Conservation (phyloP, 2,329 filamentous ascomycete genomes). For the Purpureocillium lavendulum region DNA sequence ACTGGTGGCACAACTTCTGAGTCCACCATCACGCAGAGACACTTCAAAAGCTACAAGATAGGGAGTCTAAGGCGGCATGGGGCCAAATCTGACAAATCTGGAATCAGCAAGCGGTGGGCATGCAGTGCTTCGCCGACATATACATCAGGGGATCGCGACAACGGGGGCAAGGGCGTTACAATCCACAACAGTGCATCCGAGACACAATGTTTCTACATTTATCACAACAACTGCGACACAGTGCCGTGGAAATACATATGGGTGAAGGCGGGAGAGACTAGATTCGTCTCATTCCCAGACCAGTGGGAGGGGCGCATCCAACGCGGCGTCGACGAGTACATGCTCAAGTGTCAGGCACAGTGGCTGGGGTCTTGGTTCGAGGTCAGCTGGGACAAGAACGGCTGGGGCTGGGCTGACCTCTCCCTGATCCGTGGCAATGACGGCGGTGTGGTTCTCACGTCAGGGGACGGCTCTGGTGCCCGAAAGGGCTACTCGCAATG, state of each 20-base stretch:
- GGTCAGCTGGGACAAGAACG: conserved; percentile 12
- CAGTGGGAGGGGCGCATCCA: conserved; percentile 16
- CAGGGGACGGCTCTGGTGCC: conserved; percentile 11
- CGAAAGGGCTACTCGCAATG: conserved; percentile 16
- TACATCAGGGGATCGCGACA: no score
- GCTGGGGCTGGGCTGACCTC: conserved; percentile 15
- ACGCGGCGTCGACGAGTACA: conserved; percentile 14
- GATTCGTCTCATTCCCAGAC: conserved; percentile 15
- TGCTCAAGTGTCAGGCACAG: conserved; percentile 15
- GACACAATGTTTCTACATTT: not conserved
- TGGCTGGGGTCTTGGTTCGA: conserved; percentile 17
- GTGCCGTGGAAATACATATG: conserved; percentile 18
- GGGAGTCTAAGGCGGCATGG: no score
- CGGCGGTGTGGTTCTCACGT: conserved; percentile 13
- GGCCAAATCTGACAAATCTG: no score
- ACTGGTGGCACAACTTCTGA: no score
- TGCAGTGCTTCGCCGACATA: no score
- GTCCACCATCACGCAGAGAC: no score
- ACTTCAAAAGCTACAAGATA: no score
- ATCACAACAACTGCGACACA: conserved; percentile 17
- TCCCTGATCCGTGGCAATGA: conserved; percentile 20
- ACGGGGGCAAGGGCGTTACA: no score
- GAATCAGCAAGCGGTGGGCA: no score
- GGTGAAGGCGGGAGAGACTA: conserved; percentile 11
- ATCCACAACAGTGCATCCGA: no score